phyloP scores from a whole-genome alignment of 768 basidiomycete species.

The Daedaleopsis sinensis region DNA sequence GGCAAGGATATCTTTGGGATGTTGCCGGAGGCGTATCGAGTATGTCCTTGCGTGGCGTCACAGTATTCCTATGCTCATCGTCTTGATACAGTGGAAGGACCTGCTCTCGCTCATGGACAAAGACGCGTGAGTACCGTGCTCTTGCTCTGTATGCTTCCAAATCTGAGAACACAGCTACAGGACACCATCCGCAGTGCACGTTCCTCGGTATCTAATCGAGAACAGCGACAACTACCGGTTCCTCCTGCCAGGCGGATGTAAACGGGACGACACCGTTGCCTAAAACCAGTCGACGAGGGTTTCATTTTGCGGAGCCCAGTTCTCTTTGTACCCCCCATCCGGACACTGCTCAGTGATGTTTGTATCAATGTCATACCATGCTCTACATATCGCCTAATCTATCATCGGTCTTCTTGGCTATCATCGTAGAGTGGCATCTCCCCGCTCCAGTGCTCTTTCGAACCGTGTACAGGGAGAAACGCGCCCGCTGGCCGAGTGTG shows the following conservation, averaged over 20 bases:
- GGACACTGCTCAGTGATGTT: not conserved
- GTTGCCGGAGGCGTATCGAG: constrained; percentile 64
- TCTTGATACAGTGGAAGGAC: constrained; percentile 47
- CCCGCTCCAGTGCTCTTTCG: too few species aligned
- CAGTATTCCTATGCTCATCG: not conserved
- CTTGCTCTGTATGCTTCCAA: not conserved
- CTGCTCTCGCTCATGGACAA: constrained; percentile 54
- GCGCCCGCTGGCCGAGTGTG: too few species aligned
- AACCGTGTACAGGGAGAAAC: too few species aligned
- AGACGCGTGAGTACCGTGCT: constrained; percentile 45
- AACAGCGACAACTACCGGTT: constrained; percentile 53
- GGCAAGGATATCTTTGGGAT: constrained; percentile 68
- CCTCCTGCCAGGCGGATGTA: constrained; percentile 58
- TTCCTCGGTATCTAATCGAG: constrained; percentile 54
- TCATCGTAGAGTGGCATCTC: too few species aligned
- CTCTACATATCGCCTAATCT: constrained; percentile 6
- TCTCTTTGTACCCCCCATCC: too few species aligned
- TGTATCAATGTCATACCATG: not conserved
- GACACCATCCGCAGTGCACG: constrained; percentile 48
- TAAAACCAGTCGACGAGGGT: too few species aligned
- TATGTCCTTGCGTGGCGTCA: constrained; percentile 31
- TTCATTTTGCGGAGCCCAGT: too few species aligned
- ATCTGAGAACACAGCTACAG: constrained; percentile 16
- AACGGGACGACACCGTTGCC: constrained; percentile 35
- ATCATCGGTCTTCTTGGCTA: not conserved